Base-by-base conservation (phyloP, 768 basidiomycete genomes). In the Pleurotus cornucopiae region DNA sequence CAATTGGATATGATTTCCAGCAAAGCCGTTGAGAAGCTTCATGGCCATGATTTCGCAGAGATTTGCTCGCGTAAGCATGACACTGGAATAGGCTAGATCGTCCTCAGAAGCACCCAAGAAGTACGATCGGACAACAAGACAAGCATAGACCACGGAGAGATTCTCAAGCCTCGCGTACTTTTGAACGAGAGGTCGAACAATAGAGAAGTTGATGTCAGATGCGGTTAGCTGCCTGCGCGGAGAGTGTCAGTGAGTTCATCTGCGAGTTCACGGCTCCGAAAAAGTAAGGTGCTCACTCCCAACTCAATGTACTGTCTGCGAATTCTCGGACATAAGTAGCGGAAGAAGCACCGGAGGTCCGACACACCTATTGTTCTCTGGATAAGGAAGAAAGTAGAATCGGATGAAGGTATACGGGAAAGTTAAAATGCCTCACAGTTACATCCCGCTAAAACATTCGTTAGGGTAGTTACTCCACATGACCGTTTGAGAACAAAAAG, bases 41-140 rank as follows among this genome's bases (percentile, higher is more conserved):
- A 92, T 84, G 6, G 95, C 93, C 16, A 97, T 70, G 13, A 97
- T 82, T 67, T 97, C 93, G 70, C 92, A 95, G 7, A 95, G 77
- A 26, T 78, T 85, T 3, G 93, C 94, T 41, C 77, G 71, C 26
- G 77, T 73, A 6, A 75, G 69, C 75, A 89, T 87, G 54, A 97
- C 77, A 13, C 80, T 83, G 6, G 91, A 80, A 70, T 86, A 87
- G 12, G 91, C 90, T 46, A 97, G 76, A 62, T 94, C 85, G 2
- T 77, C 75, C 21, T 83, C 83, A 2, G 85, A 80, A 47, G 84
- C 79, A 7, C 82, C 75, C 14, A 91, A 76, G 66, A 94, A 97
- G 67, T 91, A 88, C 4, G 84, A 85, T 41, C 87, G 79, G 30
- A 86, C 86, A 54, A 91, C 85, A 64, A 93, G 82, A 65, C 88